These are phyloP conservation scores for Leptographium wingfieldii DNA, from an alignment of 2,329 filamentous ascomycete genomes.

Conservation along the genomic window DNA sequence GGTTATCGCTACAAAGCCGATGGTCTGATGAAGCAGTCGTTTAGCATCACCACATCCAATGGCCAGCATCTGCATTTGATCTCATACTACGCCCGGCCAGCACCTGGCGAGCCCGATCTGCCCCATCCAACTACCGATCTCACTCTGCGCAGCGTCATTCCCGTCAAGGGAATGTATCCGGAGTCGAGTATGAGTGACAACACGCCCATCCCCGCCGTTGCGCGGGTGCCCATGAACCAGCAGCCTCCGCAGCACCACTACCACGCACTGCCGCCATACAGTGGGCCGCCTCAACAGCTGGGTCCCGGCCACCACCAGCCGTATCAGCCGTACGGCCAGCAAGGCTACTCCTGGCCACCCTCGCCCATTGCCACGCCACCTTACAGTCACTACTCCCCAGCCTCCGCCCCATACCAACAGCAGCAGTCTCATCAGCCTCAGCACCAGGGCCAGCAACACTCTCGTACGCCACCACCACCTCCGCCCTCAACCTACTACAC, in stretches of 20 bases:
- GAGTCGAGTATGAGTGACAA: conserved; percentile 81
- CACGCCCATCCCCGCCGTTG: conserved; percentile 65
- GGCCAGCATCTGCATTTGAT: conserved; percentile 91
- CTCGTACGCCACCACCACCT: conserved; percentile 16
- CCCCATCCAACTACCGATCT: conserved; percentile 74
- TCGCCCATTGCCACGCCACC: conserved; percentile 43
- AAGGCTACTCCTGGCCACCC: conserved; percentile 40
- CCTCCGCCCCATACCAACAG: conserved; percentile 18
- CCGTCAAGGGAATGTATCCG: conserved; percentile 90
- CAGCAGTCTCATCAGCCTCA: conserved; percentile 14
- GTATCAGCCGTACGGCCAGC: conserved; percentile 24
- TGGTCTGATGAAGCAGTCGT: conserved; percentile 98
- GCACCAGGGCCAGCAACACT: conserved; percentile 12
- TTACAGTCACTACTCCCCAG: conserved; percentile 33
- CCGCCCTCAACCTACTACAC: conserved; percentile 17
- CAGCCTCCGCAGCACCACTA: conserved; percentile 25
- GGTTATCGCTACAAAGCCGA: conserved; percentile 93
- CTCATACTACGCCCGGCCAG: conserved; percentile 83
- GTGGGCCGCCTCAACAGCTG: neutral
- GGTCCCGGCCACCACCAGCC: conserved; percentile 12
- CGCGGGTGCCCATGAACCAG: conserved; percentile 55
- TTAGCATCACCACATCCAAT: conserved; percentile 89
- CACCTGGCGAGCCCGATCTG: conserved; percentile 58
- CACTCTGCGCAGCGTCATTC: conserved; percentile 66
- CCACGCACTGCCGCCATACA: conserved; percentile 9